These are phyloP conservation scores for Coelastrella sp. DNA, from an alignment of 139 green algal species.

Conservation along the genomic window DNA sequence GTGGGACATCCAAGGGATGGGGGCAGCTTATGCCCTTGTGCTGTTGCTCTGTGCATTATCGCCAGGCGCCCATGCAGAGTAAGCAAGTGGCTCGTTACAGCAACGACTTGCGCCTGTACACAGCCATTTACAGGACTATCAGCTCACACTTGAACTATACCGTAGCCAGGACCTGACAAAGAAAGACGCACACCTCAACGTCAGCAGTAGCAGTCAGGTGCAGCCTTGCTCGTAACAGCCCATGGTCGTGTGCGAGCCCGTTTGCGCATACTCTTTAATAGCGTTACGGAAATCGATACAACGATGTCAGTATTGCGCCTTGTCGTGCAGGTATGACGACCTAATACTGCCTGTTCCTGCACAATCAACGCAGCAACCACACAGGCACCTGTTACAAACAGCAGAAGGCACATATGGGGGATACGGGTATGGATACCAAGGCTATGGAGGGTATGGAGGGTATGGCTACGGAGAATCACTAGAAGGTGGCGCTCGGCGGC, in stretches of 20 bases:
- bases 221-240: too few relatives aligned
- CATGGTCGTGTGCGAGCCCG: too few relatives aligned
- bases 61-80: background rate
- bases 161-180: background rate
- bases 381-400: constrained; percentile 14
- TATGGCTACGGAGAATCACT: background rate
- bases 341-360: constrained; percentile 6
- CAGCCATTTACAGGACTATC: background rate
- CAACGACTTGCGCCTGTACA: background rate
- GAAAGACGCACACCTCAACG: too few relatives aligned
- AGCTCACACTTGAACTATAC: background rate
- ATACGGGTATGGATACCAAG: constrained; percentile 11
- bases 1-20: background rate
- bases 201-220: too few relatives aligned
- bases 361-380: background rate
- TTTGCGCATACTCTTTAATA: background rate
- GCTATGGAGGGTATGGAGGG: background rate
- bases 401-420: constrained; percentile 17
- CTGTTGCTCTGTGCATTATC: background rate
- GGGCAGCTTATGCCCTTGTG: background rate
- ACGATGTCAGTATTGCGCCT: background rate
- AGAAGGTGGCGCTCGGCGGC: background rate
- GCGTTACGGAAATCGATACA: background rate
- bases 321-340: background rate
- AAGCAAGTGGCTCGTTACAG: background rate